phyloP scores from a whole-genome alignment of 2,329 filamentous ascomycete species.

The Beauveria sp. region DNA sequence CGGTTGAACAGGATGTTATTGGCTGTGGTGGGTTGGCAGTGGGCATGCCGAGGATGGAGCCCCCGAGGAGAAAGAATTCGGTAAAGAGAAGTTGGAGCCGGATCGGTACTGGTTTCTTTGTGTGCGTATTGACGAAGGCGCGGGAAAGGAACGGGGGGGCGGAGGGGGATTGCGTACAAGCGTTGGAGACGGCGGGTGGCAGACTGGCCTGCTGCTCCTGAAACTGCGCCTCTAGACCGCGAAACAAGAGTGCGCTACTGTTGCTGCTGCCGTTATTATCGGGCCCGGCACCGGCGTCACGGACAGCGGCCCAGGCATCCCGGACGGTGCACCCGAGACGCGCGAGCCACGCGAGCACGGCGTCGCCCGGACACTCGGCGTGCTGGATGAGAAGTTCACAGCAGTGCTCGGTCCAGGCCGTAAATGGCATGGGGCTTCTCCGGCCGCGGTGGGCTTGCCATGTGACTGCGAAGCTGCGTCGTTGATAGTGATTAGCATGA shows the following conservation, averaged over 20 bases:
- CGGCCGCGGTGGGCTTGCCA: slow-evolving; percentile 29
- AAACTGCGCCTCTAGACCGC: slow-evolving; percentile 40
- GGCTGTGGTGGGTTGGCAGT: background rate
- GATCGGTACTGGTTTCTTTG: slow-evolving; percentile 14
- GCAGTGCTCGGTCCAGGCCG: slow-evolving; percentile 36
- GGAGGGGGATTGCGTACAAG: slow-evolving; percentile 8
- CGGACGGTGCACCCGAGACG: slow-evolving; percentile 33
- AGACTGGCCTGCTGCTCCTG: slow-evolving; percentile 33
- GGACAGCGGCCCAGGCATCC: slow-evolving; percentile 28
- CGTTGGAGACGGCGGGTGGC: slow-evolving; percentile 22
- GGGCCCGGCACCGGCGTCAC: slow-evolving; percentile 17
- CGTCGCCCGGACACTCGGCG: slow-evolving; percentile 31
- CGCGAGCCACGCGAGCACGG: slow-evolving; percentile 34
- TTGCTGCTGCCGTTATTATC: slow-evolving; percentile 15
- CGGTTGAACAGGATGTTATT: slow-evolving; percentile 6
- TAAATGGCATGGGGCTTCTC: slow-evolving; percentile 26
- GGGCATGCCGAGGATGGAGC: slow-evolving; percentile 25
- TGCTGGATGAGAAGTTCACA: slow-evolving; percentile 34
- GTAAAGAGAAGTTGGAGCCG: slow-evolving; percentile 1
- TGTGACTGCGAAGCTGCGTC: slow-evolving; percentile 27
- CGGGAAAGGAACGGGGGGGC: background rate
- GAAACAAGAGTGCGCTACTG: slow-evolving; percentile 36
- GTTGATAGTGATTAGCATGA: slow-evolving; percentile 18
- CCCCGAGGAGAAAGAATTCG: slow-evolving; percentile 32
- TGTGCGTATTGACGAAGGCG: background rate